Evolutionary conservation across 306 rosid species (phyloP), one percentile per base, ranked within the genome.

Genomic region (Alnus rubra): DNA sequence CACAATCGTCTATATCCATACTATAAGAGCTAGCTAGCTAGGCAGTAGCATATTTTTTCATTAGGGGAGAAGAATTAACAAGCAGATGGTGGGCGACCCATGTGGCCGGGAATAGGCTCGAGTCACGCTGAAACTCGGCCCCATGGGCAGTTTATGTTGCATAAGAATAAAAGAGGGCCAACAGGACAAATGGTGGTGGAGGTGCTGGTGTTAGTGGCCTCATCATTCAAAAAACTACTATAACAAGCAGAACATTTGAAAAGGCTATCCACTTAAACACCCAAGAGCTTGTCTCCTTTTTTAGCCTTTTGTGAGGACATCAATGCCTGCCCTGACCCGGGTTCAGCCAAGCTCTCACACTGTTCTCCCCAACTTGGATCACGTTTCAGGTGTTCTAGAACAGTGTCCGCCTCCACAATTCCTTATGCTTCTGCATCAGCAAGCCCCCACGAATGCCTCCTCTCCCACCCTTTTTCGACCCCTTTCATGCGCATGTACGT

Each of bases 161-260:
- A 84, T 81, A 75, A 42, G 76, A 82, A 74, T 51, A 85, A 23
- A 23, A 76, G 77, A 81, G 78, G 60, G 71, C 16, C 80, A 84
- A 83, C 63, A 73, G 67, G 89, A 91, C 98, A 92, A 90, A 80
- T 76, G 82, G 30, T 90, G 92, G 96, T 92, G 97, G 85, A 75
- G 72, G 79, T 54, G 81, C 72, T 81, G 82, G 83, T 78, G 83
- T 54, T 87, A 86, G 92, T 87, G 91, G 88, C 88, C 88, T 82
- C 87, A 80, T 93, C 86, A 86, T 79, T 48, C 82, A 79, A 77
- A 84, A 64, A 80, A 81, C 77, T 82, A 84, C 81, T 49, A 55
- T 71, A 77, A 11, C 72, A 69, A 72, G 67, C 83, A 76, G 48
- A 75, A 78, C 80, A 19, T 54, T 84, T 65, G 74, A 79, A 78